phyloP scores from a whole-genome alignment of 768 basidiomycete species.

The Hemileccinum rubropunctum region DNA sequence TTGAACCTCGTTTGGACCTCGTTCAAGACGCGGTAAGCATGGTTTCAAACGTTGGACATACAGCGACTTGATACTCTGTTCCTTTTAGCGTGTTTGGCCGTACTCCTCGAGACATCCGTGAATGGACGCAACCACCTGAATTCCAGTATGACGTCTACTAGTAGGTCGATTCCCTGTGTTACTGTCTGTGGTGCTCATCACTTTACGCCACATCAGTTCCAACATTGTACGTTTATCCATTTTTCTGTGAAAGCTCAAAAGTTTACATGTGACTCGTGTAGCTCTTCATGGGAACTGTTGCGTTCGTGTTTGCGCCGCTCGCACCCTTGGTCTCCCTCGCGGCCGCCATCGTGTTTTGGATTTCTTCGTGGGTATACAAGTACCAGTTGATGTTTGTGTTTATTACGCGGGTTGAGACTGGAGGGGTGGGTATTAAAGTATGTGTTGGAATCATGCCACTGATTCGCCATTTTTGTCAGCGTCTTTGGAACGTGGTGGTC shows the following conservation, averaged over 20 bases:
- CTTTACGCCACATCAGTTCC: slow-evolving; percentile 35
- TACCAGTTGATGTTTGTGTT: slow-evolving; percentile 97
- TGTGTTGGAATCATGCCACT: not conserved
- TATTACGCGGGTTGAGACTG: slow-evolving; percentile 85
- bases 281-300: slow-evolving; percentile 93
- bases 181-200: not conserved
- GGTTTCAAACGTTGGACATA: not conserved
- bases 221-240: slow-evolving; percentile 46
- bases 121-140: slow-evolving; percentile 88
- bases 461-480: slow-evolving; percentile 41
- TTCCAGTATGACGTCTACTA: slow-evolving; percentile 87
- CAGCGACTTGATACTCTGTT: not conserved
- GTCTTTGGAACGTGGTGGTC: slow-evolving; percentile 90
- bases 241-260: not conserved
- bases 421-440: slow-evolving; percentile 62
- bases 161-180: slow-evolving; percentile 40
- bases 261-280: slow-evolving; percentile 25
- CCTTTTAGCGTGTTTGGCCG: slow-evolving; percentile 69
- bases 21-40: slow-evolving; percentile 72
- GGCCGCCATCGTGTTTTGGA: slow-evolving; percentile 84
- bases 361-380: slow-evolving; percentile 86
- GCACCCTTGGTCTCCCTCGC: slow-evolving; percentile 88
- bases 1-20: slow-evolving; percentile 84
- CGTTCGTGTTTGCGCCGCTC: slow-evolving; percentile 89
- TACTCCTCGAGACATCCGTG: slow-evolving; percentile 85